Percentiles rank a stretch among this genome's conserved stretches.
Evolutionary conservation across 441 rosid genomes (phyloP).

Genomic region (Pelargonium australe): DNA sequence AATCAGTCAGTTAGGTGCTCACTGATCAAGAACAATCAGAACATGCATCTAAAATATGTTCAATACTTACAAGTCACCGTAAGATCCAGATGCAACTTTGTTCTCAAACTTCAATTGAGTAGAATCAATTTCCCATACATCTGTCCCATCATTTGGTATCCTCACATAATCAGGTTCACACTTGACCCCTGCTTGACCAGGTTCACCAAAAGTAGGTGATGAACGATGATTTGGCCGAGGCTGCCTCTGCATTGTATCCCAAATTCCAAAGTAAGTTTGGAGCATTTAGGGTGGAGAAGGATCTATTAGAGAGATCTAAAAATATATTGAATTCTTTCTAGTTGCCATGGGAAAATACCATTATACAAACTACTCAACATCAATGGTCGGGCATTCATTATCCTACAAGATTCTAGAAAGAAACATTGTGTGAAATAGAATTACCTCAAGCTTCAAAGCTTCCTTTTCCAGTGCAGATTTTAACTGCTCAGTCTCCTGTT

Average conservation of each 20-base stretch:
- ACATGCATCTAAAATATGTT: conserved; percentile 14
- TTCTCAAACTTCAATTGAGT: conserved; percentile 41
- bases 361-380: too few relatives aligned
- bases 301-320: too few relatives aligned
- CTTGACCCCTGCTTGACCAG: conserved; percentile 28
- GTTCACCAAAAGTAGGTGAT: conserved; percentile 44
- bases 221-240: conserved; percentile 46
- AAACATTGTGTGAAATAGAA: too few relatives aligned
- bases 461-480: conserved; percentile 51
- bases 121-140: conserved; percentile 69
- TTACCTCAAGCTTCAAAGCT: conserved; percentile 52
- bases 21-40: background rate
- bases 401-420: too few relatives aligned
- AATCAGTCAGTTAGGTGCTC: conserved; percentile 13
- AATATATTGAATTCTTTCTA: too few relatives aligned
- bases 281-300: background rate
- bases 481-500: conserved; percentile 54
- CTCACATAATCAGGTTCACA: conserved; percentile 37
- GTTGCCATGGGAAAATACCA: too few relatives aligned
- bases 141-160: conserved; percentile 65
- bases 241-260: conserved; percentile 41
- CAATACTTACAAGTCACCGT: conserved; percentile 63
- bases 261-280: background rate
- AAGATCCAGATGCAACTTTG: conserved; percentile 68
- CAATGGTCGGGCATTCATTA: too few relatives aligned